Conservation (phyloP, 2,329 filamentous ascomycete species). For the Aspergillus sp. region DNA sequence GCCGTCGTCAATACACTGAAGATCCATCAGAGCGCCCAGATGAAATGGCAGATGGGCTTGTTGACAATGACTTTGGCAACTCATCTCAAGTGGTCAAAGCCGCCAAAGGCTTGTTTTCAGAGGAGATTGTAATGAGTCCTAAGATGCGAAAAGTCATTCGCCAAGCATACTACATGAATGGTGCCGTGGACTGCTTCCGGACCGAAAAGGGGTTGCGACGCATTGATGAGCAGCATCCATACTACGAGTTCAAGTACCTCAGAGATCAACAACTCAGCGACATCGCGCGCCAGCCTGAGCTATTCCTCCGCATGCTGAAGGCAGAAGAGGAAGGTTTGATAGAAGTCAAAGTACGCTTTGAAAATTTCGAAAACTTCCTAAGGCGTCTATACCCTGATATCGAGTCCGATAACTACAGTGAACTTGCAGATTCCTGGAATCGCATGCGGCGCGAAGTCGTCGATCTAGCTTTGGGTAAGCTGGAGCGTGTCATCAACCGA, state of each 20-base stretch:
- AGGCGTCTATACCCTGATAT: constrained; percentile 78
- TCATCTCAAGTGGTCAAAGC: constrained; percentile 73
- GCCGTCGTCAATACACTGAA: constrained; percentile 78
- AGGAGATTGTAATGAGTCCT: constrained; percentile 85
- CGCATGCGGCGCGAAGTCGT: constrained; percentile 80
- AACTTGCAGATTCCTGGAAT: constrained; percentile 94
- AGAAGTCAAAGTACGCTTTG: constrained; percentile 77
- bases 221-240: constrained; percentile 92
- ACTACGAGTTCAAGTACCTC: constrained; percentile 97
- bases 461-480: constrained; percentile 74
- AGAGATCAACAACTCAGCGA: constrained; percentile 82
- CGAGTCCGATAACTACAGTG: constrained; percentile 91
- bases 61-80: constrained; percentile 71
- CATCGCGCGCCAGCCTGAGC: constrained; percentile 77
- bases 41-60: constrained; percentile 79
- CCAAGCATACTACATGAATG: constrained; percentile 77
- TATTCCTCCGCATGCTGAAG: constrained; percentile 96
- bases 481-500: constrained; percentile 81
- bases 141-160: constrained; percentile 86
- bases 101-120: constrained; percentile 83
- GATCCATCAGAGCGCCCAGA: constrained; percentile 78
- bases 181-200: constrained; percentile 80
- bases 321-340: constrained; percentile 92
- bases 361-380: constrained; percentile 73
- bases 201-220: constrained; percentile 92